Evolutionary conservation across 2,329 filamentous ascomycete genomes (phyloP).

Genomic region (Colletotrichum truncatum): DNA sequence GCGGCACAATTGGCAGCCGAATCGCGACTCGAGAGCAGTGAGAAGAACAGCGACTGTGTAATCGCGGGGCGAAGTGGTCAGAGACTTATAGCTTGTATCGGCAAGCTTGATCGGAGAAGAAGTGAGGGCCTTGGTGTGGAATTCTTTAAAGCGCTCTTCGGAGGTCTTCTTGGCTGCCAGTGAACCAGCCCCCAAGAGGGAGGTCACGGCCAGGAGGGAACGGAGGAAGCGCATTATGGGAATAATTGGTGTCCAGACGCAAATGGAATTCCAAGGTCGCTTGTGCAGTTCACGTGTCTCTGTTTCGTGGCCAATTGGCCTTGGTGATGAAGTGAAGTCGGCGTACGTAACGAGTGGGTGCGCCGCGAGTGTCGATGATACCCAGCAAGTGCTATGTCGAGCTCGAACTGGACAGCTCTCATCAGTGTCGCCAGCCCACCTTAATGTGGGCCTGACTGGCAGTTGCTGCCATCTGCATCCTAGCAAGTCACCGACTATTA

Average conservation of each 20-base stretch:
- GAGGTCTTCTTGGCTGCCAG: constrained; percentile 71
- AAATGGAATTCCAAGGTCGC: constrained; percentile 31
- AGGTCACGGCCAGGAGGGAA: constrained; percentile 69
- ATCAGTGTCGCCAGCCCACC: constrained; percentile 16
- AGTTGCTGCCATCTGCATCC: not conserved
- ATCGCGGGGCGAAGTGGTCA: constrained; percentile 82
- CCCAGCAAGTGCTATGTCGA: not conserved
- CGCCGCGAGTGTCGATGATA: not conserved
- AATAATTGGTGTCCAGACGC: constrained; percentile 13
- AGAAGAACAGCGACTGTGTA: constrained; percentile 85
- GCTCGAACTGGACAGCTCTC: constrained; percentile 29
- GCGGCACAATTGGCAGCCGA: constrained; percentile 85
- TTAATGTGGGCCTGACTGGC: not conserved
- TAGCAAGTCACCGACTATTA: not conserved
- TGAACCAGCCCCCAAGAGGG: constrained; percentile 68
- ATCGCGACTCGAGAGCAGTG: constrained; percentile 85
- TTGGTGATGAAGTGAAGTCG: constrained; percentile 26
- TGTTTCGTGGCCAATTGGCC: constrained; percentile 19
- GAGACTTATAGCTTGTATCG: constrained; percentile 77
- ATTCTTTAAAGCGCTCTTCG: constrained; percentile 75
- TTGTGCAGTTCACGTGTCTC: constrained; percentile 13
- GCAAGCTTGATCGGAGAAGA: constrained; percentile 79
- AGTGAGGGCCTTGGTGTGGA: constrained; percentile 72
- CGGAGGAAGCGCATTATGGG: constrained; percentile 75
- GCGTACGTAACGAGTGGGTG: constrained; percentile 6